Percentiles rank a stretch among this genome's conserved stretches.
Conservation (phyloP, 2,329 filamentous ascomycete genomes). For the Ambrosiella beaveri region DNA sequence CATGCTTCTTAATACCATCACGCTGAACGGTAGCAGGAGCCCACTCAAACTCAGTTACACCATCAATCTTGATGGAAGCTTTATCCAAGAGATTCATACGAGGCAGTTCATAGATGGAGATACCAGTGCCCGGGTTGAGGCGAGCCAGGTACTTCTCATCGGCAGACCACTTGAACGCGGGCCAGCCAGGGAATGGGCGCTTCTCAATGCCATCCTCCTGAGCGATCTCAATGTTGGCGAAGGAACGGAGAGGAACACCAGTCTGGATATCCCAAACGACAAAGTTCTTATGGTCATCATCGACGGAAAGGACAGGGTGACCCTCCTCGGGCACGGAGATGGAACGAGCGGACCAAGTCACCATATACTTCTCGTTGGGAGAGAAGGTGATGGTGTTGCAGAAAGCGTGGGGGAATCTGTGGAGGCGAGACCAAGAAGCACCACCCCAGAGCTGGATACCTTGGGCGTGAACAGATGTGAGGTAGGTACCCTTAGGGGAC, state of each 20-base stretch:
- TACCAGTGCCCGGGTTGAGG: slow-evolving; percentile 71
- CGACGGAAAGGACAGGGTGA: slow-evolving; percentile 65
- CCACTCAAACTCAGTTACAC: slow-evolving; percentile 97
- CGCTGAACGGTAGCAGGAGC: slow-evolving; percentile 66
- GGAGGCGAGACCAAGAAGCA: slow-evolving; percentile 71
- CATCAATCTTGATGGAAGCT: slow-evolving; percentile 87
- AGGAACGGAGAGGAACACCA: slow-evolving; percentile 76
- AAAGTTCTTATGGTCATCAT: slow-evolving; percentile 98
- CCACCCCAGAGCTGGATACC: slow-evolving; percentile 97
- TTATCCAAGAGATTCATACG: slow-evolving; percentile 83
- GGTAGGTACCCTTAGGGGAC: slow-evolving; percentile 86
- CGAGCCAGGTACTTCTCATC: slow-evolving; percentile 95
- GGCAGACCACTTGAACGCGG: slow-evolving; percentile 97
- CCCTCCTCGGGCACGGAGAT: slow-evolving; percentile 82
- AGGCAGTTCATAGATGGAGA: slow-evolving; percentile 80
- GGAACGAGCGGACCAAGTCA: slow-evolving; percentile 90
- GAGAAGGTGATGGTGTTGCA: slow-evolving; percentile 96
- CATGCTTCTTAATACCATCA: slow-evolving; percentile 76
- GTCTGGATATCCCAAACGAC: slow-evolving; percentile 96
- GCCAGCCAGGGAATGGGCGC: slow-evolving; percentile 81
- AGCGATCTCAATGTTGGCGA: slow-evolving; percentile 72
- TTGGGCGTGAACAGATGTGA: slow-evolving; percentile 87
- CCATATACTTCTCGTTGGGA: slow-evolving; percentile 77
- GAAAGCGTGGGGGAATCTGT: slow-evolving; percentile 84
- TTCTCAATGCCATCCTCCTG: slow-evolving; percentile 34